These are phyloP conservation scores for Kodamaea hsintzibuensis DNA, from an alignment of 805 yeast species.

Conservation along the genomic window DNA sequence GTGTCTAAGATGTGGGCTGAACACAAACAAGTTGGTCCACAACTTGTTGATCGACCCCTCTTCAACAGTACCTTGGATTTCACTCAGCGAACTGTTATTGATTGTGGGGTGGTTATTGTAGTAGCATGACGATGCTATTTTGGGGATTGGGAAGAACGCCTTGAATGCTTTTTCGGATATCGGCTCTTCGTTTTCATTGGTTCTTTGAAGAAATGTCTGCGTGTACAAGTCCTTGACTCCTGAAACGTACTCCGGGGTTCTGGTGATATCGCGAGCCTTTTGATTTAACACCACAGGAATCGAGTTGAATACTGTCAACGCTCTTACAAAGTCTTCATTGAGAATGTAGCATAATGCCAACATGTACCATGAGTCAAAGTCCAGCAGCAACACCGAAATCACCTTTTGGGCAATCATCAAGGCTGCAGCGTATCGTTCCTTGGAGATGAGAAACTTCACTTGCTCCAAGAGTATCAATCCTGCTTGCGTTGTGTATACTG, in stretches of 20 bases:
- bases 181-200: constrained; percentile 19
- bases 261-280: constrained; percentile 3
- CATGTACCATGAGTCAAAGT: constrained; percentile 70
- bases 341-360: constrained; percentile 62
- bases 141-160: constrained; percentile 31
- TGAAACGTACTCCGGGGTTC: constrained; percentile 19
- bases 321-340: constrained; percentile 54
- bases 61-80: constrained; percentile 4
- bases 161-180: constrained; percentile 30
- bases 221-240: constrained; percentile 30
- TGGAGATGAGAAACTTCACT: constrained; percentile 59
- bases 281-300: constrained; percentile 54
- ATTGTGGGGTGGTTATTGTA: background rate
- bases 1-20: constrained; percentile 33
- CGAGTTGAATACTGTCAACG: constrained; percentile 68
- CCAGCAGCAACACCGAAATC: constrained; percentile 70
- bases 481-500: constrained; percentile 43
- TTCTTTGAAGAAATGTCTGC: constrained; percentile 20
- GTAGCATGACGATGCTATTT: constrained; percentile 8
- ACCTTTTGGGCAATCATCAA: constrained; percentile 58
- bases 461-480: constrained; percentile 62
- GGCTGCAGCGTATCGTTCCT: constrained; percentile 57
- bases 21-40: constrained; percentile 34
- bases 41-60: constrained; percentile 31
- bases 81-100: background rate